Evolutionary conservation across 306 rosid genomes (phyloP).

Genomic region (Fragaria nilgerrensis): DNA sequence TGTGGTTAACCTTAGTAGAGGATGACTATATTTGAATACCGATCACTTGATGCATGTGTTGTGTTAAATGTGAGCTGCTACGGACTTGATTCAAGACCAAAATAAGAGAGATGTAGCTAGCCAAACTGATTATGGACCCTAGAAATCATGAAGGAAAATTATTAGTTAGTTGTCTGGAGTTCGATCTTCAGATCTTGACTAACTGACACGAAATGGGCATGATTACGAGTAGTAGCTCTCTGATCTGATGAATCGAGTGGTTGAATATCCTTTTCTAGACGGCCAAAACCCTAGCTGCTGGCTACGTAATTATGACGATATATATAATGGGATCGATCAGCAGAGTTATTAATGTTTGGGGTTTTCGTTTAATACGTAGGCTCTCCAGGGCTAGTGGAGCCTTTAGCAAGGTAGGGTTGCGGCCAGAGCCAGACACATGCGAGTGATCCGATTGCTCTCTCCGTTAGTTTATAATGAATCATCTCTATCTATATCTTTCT

Average conservation of each 20-base stretch:
- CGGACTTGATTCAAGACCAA: neutral
- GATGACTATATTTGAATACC: neutral
- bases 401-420: neutral
- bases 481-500: neutral
- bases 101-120: neutral
- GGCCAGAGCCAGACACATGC: constrained; percentile 13
- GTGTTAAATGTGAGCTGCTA: neutral
- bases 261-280: neutral
- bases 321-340: neutral
- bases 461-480: neutral
- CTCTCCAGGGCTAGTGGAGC: constrained; percentile 10
- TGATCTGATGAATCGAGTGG: neutral
- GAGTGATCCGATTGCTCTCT: neutral
- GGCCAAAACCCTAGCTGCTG: neutral
- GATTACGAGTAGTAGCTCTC: constrained; percentile 11
- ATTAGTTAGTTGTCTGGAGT: neutral
- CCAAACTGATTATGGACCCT: neutral
- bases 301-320: neutral
- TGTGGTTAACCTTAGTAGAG: neutral
- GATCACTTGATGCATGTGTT: neutral
- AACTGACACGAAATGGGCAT: constrained; percentile 17
- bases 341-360: neutral
- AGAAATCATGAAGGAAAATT: neutral
- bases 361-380: neutral
- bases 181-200: neutral